Evolutionary conservation across 2,329 filamentous ascomycete species (phyloP), one percentile per base, ranked within the genome.

Genomic region (Apiospora kogelbergensis): DNA sequence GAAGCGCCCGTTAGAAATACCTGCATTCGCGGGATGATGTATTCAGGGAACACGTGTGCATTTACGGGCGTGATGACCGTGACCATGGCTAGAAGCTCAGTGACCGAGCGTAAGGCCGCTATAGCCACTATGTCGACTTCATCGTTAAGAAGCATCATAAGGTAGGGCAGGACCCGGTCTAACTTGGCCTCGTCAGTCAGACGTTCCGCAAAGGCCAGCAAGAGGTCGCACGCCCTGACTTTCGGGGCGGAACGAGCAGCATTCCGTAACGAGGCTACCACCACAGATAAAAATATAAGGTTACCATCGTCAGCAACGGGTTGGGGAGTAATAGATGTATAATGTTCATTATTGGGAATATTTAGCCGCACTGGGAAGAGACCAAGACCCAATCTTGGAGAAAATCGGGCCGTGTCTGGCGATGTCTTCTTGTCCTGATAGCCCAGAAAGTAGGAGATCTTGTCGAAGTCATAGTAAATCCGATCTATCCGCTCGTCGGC

Each of bases 111-210:
- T 60, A 98, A 87, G 3, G 95, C 94, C 30, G 95, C 90, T 65
- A 97, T 90, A 63, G 94, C 91, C 17, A 99, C 95, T 74, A 93
- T 86, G 72, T 97, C 93, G 1, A 92, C 90, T 73, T 90, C 90
- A 77, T 99, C 96, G 70, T 89, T 91, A 15, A 99, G 84, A 37
- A 98, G 81, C 6, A 90, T 88, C 81, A 97, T 92, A 44, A 98
- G 83, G 77, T 98, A 98, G 1, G 96, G 96, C 65, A 99, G 83
- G 30, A 98, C 92, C 65, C 96, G 90, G 79, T 99, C 97, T 65
- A 99, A 84, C 79, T 98, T 98, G 3, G 95, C 95, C 81, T 99
- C 96, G 78, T 99, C 97, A 0, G 95, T 97, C 30, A 98, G 81
- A 70, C 93, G 88, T 80, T 98, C 95, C 0, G 95, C 90, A 78